These are phyloP conservation scores for Thraustochytrium striatum DNA, from an alignment of 352 stramenopile species.

Conservation along the genomic window DNA sequence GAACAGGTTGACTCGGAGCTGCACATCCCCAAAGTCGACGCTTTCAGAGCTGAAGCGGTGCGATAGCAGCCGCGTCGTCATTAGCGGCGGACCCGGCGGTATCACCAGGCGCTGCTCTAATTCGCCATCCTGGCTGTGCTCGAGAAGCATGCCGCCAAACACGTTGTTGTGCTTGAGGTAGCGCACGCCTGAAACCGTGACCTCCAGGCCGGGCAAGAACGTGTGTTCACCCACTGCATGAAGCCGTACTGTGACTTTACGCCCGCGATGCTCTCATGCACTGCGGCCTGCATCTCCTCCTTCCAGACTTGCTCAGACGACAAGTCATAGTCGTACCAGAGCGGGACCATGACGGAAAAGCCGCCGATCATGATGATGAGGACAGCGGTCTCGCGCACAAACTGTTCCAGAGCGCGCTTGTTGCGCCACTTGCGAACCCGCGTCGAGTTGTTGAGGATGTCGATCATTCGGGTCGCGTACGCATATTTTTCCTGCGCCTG, in stretches of 20 bases:
- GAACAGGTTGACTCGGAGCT: constrained; percentile 19
- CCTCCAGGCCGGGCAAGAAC: background rate
- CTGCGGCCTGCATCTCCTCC: background rate
- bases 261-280: background rate
- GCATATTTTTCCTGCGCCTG: constrained; percentile 9
- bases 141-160: background rate
- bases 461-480: constrained; percentile 6
- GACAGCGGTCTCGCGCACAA: constrained; percentile 11
- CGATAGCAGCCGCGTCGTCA: background rate
- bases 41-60: background rate
- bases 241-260: background rate
- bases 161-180: background rate
- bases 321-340: constrained; percentile 28
- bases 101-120: background rate
- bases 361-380: constrained; percentile 13
- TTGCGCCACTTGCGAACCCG: constrained; percentile 19
- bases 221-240: background rate
- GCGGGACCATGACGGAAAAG: constrained; percentile 16
- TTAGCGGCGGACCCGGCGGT: background rate
- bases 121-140: background rate
- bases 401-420: constrained; percentile 18
- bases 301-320: background rate
- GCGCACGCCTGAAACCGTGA: background rate
- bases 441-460: constrained; percentile 8
- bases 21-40: background rate